Percentiles rank a stretch among this genome's conserved stretches.
phyloP scores from a whole-genome alignment of 2,329 filamentous ascomycete genomes.

The Fusarium stilboides region DNA sequence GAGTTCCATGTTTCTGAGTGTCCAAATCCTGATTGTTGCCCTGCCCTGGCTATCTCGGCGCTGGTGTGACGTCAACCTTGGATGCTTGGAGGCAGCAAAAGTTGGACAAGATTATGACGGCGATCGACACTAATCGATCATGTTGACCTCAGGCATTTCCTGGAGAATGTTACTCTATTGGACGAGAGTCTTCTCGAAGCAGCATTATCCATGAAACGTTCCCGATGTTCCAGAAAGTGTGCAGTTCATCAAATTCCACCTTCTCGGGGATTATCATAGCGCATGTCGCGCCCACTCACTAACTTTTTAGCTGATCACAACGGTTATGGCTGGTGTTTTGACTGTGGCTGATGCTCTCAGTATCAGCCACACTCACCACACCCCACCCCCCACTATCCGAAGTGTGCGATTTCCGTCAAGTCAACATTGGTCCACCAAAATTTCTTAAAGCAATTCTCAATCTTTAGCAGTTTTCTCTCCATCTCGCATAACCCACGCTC shows the following conservation, averaged over 20 bases:
- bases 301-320: conserved; percentile 16
- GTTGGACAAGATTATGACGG: conserved; percentile 46
- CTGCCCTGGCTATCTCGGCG: conserved; percentile 33
- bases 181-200: conserved; percentile 1
- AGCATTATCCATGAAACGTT: conserved; percentile 17
- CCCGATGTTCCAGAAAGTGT: conserved; percentile 13
- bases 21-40: conserved; percentile 49
- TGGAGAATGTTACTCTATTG: conserved; percentile 12
- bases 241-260: conserved; percentile 3
- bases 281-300: conserved; percentile 10
- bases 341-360: conserved; percentile 8
- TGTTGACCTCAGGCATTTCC: conserved; percentile 15
- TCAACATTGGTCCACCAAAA: conserved; percentile 46
- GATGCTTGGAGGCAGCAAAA: conserved; percentile 31
- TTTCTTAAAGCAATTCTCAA: conserved; percentile 42
- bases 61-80: conserved; percentile 48
- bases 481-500: conserved; percentile 19
- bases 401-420: conserved; percentile 8
- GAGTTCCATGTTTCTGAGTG: conserved; percentile 42
- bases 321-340: conserved; percentile 12
- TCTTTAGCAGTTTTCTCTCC: conserved; percentile 38
- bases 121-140: conserved; percentile 43
- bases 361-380: conserved; percentile 9
- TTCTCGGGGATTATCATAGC: conserved; percentile 20
- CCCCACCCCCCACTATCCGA: conserved; percentile 46